Evolutionary conservation across 75 land plant genomes (phyloP).

Genomic region (Pinus taeda): DNA sequence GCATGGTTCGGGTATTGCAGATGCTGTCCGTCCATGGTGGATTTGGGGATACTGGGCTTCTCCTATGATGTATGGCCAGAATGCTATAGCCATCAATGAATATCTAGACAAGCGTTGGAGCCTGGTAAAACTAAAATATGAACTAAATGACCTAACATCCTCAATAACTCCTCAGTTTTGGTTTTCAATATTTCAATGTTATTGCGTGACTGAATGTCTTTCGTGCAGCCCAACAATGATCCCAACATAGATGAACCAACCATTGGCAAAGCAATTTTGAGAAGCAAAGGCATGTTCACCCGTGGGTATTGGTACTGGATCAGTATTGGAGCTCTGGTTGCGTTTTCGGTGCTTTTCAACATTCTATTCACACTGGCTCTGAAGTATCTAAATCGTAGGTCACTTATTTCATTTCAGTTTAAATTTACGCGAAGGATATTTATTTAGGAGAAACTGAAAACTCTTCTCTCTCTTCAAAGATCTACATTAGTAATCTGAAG

Average conservation of each 20-base stretch:
- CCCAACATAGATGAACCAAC: constrained; percentile 28
- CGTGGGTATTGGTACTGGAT: constrained; percentile 29
- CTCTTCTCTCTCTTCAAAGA: neutral
- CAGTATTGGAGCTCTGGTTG: constrained; percentile 17
- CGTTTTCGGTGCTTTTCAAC: constrained; percentile 24
- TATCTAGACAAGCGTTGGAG: constrained; percentile 78
- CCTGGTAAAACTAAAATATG: constrained; percentile 53
- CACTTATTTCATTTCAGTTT: neutral
- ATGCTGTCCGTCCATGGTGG: constrained; percentile 78
- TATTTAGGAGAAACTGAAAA: neutral
- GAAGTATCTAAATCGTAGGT: constrained; percentile 24
- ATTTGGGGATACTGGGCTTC: constrained; percentile 89
- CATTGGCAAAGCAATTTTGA: constrained; percentile 17
- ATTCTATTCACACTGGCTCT: constrained; percentile 16
- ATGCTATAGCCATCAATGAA: constrained; percentile 73
- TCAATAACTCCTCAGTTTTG: neutral
- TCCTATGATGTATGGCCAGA: constrained; percentile 81
- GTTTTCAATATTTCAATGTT: neutral
- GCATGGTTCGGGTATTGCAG: constrained; percentile 19
- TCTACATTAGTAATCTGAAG: neutral
- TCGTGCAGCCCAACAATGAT: constrained; percentile 39
- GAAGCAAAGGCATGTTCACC: constrained; percentile 24
- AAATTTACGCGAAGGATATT: neutral
- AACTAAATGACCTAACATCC: neutral
- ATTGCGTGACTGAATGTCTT: neutral